phyloP scores from a whole-genome alignment of 805 yeast species.

The Allodekkera sacchari region DNA sequence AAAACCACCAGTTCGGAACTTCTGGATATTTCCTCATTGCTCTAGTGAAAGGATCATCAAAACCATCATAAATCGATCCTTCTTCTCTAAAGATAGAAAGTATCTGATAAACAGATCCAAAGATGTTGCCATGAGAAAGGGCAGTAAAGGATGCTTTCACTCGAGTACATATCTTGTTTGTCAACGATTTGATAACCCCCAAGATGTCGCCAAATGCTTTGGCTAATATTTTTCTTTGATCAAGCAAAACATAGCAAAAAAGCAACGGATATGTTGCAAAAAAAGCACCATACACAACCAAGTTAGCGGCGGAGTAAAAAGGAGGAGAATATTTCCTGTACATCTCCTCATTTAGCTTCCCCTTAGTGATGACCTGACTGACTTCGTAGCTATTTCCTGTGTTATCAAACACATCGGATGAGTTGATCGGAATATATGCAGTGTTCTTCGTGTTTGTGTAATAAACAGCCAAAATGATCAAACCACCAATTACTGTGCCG shows the following conservation, averaged over 20 bases:
- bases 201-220: conserved; percentile 5
- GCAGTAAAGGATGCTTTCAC: neutral
- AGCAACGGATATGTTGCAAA: conserved; percentile 61
- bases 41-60: conserved; percentile 22
- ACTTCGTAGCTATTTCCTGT: conserved; percentile 43
- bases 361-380: conserved; percentile 34
- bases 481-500: conserved; percentile 45
- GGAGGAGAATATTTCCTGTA: conserved; percentile 58
- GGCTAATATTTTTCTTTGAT: conserved; percentile 46
- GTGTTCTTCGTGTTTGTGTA: conserved; percentile 46
- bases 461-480: conserved; percentile 45
- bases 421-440: conserved; percentile 46
- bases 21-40: conserved; percentile 54
- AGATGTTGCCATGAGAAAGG: conserved; percentile 1
- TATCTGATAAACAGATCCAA: conserved; percentile 1
- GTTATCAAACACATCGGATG: conserved; percentile 42
- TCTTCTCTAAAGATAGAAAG: conserved; percentile 1
- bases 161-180: neutral
- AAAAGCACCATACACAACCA: conserved; percentile 51
- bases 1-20: conserved; percentile 72
- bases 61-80: conserved; percentile 22
- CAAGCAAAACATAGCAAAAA: conserved; percentile 46
- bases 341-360: conserved; percentile 35
- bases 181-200: conserved; percentile 4
- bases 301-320: conserved; percentile 49